A percentile compares a stretch with the other conserved stretches of the same genome.
Conservation (phyloP, 257 asterid species). For the Capsicum baccatum region DNA sequence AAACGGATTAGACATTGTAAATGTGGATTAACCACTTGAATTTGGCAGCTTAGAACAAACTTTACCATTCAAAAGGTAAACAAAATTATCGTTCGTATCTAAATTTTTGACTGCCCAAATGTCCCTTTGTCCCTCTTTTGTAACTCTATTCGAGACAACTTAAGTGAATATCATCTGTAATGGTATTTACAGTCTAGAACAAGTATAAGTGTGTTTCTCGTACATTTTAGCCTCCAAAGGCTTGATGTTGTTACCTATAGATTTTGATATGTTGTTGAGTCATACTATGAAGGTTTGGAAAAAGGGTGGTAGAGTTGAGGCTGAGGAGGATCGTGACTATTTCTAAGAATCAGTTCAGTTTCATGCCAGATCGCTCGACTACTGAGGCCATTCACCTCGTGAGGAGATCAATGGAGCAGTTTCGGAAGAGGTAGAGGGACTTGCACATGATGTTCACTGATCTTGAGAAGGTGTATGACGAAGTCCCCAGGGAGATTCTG, state of each 20-base stretch:
- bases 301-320: no score
- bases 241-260: not conserved
- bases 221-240: not conserved
- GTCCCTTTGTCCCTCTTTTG: not conserved
- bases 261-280: not conserved
- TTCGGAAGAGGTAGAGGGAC: no score
- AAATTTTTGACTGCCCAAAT: slow-evolving; percentile 10
- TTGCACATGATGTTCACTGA: no score
- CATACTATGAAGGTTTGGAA: no score
- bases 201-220: not conserved
- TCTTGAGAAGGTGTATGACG: no score
- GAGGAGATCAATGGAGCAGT: no score
- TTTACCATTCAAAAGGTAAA: not conserved
- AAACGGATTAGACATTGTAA: not conserved
- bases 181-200: not conserved
- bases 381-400: no score
- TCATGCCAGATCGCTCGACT: no score
- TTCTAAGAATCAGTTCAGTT: no score
- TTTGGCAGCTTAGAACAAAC: not conserved
- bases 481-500: no score
- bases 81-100: not conserved
- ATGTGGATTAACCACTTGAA: not conserved
- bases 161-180: not conserved
- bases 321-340: no score
- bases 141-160: not conserved